Percentiles rank a stretch among this genome's conserved stretches.
Evolutionary conservation across 2,329 filamentous ascomycete genomes (phyloP).

Genomic region (Dothistroma pini): DNA sequence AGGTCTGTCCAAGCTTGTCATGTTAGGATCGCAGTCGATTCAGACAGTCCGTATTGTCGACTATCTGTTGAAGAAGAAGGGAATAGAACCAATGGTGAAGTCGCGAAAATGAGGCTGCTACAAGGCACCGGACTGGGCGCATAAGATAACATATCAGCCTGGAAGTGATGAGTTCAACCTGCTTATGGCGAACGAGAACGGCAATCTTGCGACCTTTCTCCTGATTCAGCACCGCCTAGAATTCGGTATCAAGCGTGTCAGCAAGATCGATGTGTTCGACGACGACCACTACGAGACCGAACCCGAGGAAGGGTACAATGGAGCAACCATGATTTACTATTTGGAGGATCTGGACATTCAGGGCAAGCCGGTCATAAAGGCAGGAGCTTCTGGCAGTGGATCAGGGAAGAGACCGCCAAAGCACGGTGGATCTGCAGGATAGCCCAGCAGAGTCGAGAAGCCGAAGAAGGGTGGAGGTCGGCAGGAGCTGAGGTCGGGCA

Average conservation of each 20-base stretch:
- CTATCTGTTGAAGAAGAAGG: not conserved
- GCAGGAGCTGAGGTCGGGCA: not conserved
- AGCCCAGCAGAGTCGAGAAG: not conserved
- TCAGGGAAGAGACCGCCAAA: not conserved
- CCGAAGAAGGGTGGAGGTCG: not conserved
- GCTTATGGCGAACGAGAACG: not conserved
- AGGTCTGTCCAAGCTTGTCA: not conserved
- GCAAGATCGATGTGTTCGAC: not conserved
- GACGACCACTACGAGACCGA: not conserved
- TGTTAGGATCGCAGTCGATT: not conserved
- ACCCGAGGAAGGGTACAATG: not conserved
- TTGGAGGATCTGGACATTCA: not conserved
- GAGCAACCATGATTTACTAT: not conserved
- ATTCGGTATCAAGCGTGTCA: not conserved
- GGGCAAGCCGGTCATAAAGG: not conserved
- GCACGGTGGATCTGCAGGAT: not conserved
- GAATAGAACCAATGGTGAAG: not conserved
- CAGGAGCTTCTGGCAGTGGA: not conserved
- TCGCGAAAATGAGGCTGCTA: not conserved
- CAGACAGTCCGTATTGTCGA: not conserved
- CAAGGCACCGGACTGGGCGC: not conserved
- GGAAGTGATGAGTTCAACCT: not conserved
- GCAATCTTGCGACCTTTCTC: not conserved
- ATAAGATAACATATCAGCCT: not conserved
- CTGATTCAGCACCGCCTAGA: not conserved